These are phyloP conservation scores for Ceriops zippeliana DNA, from an alignment of 345 rosid genomes.

Conservation along the genomic window DNA sequence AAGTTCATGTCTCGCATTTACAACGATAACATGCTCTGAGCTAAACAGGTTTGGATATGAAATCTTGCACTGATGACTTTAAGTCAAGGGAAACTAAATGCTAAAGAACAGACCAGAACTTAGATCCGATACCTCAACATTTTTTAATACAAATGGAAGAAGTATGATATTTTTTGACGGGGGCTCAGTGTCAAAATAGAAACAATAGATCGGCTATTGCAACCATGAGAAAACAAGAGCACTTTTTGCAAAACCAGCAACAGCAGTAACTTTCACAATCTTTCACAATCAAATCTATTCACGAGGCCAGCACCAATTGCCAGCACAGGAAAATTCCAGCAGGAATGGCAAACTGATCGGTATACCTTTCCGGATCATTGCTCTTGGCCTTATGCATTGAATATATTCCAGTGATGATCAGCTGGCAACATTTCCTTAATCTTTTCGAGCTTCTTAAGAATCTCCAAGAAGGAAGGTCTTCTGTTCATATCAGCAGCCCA, in stretches of 20 bases:
- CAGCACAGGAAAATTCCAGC: not conserved
- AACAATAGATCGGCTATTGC: slow-evolving; percentile 1
- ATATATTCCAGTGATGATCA: slow-evolving; percentile 84
- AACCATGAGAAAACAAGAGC: slow-evolving; percentile 8
- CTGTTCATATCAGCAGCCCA: slow-evolving; percentile 86
- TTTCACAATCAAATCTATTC: slow-evolving; percentile 21
- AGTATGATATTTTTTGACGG: not conserved
- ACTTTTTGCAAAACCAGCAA: slow-evolving; percentile 4
- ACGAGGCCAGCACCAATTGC: slow-evolving; percentile 18
- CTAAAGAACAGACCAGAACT: slow-evolving; percentile 1
- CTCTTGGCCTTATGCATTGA: slow-evolving; percentile 44
- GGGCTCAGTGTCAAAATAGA: not conserved
- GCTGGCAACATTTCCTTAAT: slow-evolving; percentile 60
- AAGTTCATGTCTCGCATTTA: too few species aligned
- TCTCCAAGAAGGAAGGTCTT: slow-evolving; percentile 90
- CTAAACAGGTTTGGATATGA: too few species aligned
- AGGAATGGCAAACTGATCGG: slow-evolving; percentile 1
- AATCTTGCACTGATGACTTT: too few species aligned
- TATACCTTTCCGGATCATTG: slow-evolving; percentile 1
- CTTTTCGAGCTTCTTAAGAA: slow-evolving; percentile 88
- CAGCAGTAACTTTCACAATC: slow-evolving; percentile 15
- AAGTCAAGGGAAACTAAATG: slow-evolving; percentile 14
- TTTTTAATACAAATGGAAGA: not conserved
- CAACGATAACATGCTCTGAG: too few species aligned
- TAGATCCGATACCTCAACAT: not conserved